Percentiles rank a stretch among this genome's conserved stretches.
Evolutionary conservation across 768 basidiomycete genomes (phyloP).

Genomic region (Russula sp.): DNA sequence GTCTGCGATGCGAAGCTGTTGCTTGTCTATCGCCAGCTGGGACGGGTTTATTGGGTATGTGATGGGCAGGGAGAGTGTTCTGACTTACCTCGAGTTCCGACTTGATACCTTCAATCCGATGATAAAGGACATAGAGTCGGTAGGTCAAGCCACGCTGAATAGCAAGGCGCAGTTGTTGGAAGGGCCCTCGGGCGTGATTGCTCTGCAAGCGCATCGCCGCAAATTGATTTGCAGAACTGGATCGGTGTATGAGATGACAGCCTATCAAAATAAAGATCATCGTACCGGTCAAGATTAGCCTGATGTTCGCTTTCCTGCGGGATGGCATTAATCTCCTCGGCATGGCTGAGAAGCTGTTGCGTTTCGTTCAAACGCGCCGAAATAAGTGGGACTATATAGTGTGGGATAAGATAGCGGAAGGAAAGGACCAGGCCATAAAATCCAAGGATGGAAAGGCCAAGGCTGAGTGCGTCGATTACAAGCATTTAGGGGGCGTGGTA

Average conservation of each 20-base stretch:
- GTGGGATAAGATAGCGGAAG: neutral
- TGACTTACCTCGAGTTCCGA: neutral
- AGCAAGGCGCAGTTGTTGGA: conserved; percentile 5
- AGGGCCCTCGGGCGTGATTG: neutral
- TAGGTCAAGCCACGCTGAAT: neutral
- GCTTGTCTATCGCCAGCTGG: conserved; percentile 2
- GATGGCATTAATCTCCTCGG: neutral
- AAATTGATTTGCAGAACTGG: neutral
- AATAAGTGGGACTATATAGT: neutral
- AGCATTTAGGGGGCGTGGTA: neutral
- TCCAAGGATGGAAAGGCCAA: neutral
- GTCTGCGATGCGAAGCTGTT: neutral
- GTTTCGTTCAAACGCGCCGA: neutral
- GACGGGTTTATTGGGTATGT: neutral
- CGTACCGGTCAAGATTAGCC: neutral
- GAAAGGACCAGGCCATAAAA: neutral
- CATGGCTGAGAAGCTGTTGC: neutral
- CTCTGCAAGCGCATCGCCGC: neutral
- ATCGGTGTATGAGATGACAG: neutral
- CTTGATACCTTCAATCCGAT: neutral
- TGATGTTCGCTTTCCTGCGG: neutral
- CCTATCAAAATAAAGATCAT: neutral
- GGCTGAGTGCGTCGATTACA: neutral
- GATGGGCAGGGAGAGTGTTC: neutral
- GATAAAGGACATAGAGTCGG: neutral